A percentile compares a stretch with the other conserved stretches of the same genome.
Evolutionary conservation across 202 grass and related monocot species (phyloP).

Genomic region (Alloteropsis angusta): DNA sequence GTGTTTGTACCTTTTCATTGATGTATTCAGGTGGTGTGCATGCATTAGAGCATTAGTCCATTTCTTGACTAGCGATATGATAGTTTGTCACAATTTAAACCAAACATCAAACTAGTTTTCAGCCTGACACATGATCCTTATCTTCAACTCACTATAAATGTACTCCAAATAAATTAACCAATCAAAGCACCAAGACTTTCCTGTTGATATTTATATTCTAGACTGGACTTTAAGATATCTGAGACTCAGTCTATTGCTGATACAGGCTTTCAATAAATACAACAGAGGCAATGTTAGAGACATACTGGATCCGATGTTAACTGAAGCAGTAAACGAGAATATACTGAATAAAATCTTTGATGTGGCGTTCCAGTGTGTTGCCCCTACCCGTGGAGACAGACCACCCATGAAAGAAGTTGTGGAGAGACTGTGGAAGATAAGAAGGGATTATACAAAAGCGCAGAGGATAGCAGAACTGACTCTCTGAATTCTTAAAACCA

Average conservation of each 20-base stretch:
- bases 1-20: background rate
- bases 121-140: background rate
- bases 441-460: slow-evolving; percentile 54
- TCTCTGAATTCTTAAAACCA: slow-evolving; percentile 21
- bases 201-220: background rate
- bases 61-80: background rate
- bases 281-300: slow-evolving; percentile 36
- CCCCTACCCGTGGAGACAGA: slow-evolving; percentile 68
- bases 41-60: background rate
- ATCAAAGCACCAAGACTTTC: background rate
- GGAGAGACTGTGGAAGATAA: slow-evolving; percentile 80
- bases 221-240: background rate
- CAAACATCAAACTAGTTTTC: background rate
- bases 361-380: slow-evolving; percentile 63
- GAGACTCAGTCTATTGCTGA: slow-evolving; percentile 6
- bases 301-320: slow-evolving; percentile 72
- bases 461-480: slow-evolving; percentile 33
- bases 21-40: background rate
- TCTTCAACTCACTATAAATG: background rate
- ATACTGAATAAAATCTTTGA: slow-evolving; percentile 52
- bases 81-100: background rate
- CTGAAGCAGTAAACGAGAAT: slow-evolving; percentile 51
- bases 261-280: slow-evolving; percentile 71
- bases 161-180: background rate
- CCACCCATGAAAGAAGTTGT: slow-evolving; percentile 76